A percentile compares a stretch with the other conserved stretches of the same genome.
Conservation (phyloP, 257 asterid species). For the Fraxinus anomala region DNA sequence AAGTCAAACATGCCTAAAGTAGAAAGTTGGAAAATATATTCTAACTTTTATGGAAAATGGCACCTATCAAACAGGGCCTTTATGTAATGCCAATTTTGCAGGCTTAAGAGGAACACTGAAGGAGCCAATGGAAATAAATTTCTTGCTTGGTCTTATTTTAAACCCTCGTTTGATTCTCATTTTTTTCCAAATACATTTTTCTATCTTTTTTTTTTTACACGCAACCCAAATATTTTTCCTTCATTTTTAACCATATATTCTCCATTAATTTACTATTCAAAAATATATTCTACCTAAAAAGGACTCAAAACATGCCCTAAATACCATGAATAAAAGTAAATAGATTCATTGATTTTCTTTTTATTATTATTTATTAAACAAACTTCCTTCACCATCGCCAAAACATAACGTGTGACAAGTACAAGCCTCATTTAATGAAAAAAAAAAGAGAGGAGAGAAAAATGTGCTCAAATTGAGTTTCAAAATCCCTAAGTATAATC, state of each 20-base stretch:
- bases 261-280: too few relatives aligned
- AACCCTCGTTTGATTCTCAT: too few relatives aligned
- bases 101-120: not conserved
- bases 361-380: not conserved
- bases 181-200: too few relatives aligned
- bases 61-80: too few relatives aligned
- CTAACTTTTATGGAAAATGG: too few relatives aligned
- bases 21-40: too few relatives aligned
- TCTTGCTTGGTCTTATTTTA: not conserved
- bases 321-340: not conserved
- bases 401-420: not conserved
- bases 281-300: too few relatives aligned
- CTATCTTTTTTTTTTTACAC: too few relatives aligned
- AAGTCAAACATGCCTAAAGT: too few relatives aligned
- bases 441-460: not conserved
- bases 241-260: too few relatives aligned
- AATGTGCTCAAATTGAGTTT: not conserved
- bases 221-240: too few relatives aligned
- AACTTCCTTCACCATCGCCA: not conserved
- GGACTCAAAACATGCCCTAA: too few relatives aligned
- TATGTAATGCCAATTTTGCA: not conserved
- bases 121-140: not conserved
- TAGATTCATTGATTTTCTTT: not conserved
- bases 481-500: not conserved
- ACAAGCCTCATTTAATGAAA: conserved; percentile 1